phyloP scores from a whole-genome alignment of 345 rosid species.

The Hirschfeldia incana region DNA sequence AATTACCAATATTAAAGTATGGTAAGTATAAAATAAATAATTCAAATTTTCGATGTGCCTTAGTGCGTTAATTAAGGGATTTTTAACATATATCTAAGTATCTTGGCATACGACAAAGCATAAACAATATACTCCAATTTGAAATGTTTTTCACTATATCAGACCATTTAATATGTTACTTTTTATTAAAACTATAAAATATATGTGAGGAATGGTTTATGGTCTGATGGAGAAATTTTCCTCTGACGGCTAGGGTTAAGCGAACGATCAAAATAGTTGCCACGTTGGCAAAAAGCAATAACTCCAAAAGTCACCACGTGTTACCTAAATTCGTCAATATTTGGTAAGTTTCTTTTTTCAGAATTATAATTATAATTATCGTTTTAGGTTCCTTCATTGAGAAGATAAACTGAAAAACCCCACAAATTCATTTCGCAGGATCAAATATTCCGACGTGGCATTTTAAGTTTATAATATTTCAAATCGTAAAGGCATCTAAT shows the following conservation, averaged over 20 bases:
- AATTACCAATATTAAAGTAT: constrained; percentile 10
- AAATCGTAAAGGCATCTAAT: neutral
- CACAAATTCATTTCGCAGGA: constrained; percentile 37
- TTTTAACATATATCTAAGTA: neutral
- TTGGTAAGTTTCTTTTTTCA: neutral
- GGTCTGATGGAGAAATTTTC: constrained; percentile 17
- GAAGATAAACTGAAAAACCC: neutral
- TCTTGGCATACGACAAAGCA: constrained; percentile 20
- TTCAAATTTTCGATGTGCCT: constrained; percentile 23
- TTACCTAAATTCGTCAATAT: constrained; percentile 16
- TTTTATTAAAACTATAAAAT: neutral
- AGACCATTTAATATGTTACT: neutral
- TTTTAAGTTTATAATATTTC: constrained; percentile 10
- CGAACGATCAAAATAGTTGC: constrained; percentile 31
- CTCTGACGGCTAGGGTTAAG: constrained; percentile 37
- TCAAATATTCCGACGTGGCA: constrained; percentile 55
- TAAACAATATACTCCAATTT: neutral
- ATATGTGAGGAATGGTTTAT: neutral
- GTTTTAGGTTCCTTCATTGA: neutral
- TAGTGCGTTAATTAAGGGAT: constrained; percentile 37
- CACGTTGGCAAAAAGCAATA: constrained; percentile 32
- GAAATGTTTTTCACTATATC: neutral
- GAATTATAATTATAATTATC: neutral
- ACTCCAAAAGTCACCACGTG: constrained; percentile 29
- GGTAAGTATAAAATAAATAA: neutral